Evolutionary conservation across 257 asterid species (phyloP).

Genomic region (Lycium barbarum): DNA sequence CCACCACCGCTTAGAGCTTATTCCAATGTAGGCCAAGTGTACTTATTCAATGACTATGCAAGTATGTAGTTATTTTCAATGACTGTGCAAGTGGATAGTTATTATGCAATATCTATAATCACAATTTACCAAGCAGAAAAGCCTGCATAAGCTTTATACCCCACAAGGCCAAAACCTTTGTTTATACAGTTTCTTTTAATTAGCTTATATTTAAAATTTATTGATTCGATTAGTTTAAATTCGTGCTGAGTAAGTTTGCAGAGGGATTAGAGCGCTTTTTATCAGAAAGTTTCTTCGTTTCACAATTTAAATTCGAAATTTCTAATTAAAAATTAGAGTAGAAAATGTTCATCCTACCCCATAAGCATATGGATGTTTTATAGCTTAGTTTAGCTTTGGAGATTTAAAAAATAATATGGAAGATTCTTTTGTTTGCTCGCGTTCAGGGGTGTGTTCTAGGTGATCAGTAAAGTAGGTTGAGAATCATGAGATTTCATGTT

Average conservation of each 20-base stretch:
- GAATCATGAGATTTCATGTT: neutral
- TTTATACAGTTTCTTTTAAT: no score
- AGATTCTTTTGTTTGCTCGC: neutral
- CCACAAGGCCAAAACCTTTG: neutral
- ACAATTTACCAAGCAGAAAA: neutral
- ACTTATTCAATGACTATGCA: neutral
- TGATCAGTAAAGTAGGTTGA: neutral
- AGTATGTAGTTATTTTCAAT: neutral
- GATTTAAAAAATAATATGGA: neutral
- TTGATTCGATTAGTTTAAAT: neutral
- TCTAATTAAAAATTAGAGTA: neutral
- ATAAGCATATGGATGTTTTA: neutral
- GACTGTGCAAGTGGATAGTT: neutral
- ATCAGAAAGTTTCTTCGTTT: neutral
- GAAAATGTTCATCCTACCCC: neutral
- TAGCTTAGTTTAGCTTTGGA: neutral
- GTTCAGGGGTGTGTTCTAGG: neutral
- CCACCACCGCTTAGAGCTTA: neutral
- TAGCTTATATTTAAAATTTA: neutral
- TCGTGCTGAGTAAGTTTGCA: neutral
- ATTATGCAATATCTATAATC: neutral
- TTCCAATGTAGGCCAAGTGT: slow-evolving; percentile 8
- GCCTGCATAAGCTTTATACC: neutral
- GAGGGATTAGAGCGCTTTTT: neutral
- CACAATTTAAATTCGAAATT: neutral